Evolutionary conservation across 164 flowering plant genomes (phyloP).

Genomic region (Cinnamomum micranthum): DNA sequence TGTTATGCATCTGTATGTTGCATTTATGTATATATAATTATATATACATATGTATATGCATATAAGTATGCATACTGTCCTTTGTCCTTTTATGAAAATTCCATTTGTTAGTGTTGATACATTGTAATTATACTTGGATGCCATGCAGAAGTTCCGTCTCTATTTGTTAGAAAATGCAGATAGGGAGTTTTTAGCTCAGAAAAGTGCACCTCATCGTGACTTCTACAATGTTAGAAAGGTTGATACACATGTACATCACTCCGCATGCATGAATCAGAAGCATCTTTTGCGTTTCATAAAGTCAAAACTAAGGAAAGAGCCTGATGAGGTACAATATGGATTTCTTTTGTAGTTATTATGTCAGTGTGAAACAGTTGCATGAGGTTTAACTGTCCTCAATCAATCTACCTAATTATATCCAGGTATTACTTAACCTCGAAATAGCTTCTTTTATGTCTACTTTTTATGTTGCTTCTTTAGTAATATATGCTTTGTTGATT

Average conservation of each 20-base stretch:
- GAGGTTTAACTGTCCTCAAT: background rate
- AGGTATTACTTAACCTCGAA: background rate
- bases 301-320: conserved; percentile 65
- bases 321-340: conserved; percentile 56
- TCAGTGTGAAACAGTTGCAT: background rate
- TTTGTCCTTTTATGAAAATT: background rate
- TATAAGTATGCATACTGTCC: background rate
- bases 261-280: conserved; percentile 87
- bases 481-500: background rate
- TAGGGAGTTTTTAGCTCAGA: conserved; percentile 67
- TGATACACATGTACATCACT: conserved; percentile 80
- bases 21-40: too few relatives aligned
- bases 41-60: too few relatives aligned
- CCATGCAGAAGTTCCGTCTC: conserved; percentile 61
- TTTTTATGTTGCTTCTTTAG: background rate
- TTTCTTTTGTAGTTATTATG: background rate
- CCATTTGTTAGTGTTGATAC: background rate
- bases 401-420: background rate
- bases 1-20: too few relatives aligned
- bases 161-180: conserved; percentile 65
- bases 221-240: conserved; percentile 75
- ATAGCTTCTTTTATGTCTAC: background rate
- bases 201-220: conserved; percentile 77
- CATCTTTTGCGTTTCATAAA: conserved; percentile 69
- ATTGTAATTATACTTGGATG: background rate